Evolutionary conservation across 2,329 filamentous ascomycete species (phyloP), one percentile per base, ranked within the genome.

Genomic region (Sordariomycetes sp.): DNA sequence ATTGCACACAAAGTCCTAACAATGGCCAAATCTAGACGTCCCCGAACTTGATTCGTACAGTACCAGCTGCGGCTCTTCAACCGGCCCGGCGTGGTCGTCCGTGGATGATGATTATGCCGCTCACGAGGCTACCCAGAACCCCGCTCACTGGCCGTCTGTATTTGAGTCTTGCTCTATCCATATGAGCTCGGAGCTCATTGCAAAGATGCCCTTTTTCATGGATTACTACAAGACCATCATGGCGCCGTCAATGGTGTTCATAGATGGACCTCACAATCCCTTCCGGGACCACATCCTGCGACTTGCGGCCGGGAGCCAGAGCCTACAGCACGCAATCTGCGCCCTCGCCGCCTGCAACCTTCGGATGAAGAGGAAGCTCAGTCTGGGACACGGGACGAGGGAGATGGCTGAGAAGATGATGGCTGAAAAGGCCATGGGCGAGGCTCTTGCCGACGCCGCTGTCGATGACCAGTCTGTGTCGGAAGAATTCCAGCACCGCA

Each of bases 221-320:
- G 87, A 95, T 67, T 96, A 96, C 71, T 96, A 95, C 71, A 86
- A 91, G 66, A 90, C 90, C 69, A 88, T 89, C 66, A 91, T 97
- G 73, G 94, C 90, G 62, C 89, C 89, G 5, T 89, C 90, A 59
- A 88, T 96, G 70, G 90, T 96, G 55, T 89, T 90, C 62, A 90
- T 96, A 68, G 92, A 97, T 67, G 85, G 85, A 12, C 86, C 88
- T 1, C 79, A 78, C 61, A 96, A 96, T 68, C 92, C 92, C 1
- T 96, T 92, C 68, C 80, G 90, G 60, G 84, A 85, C 64, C 87
- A 95, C 66, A 84, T 96, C 57, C 77, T 96, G 59, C 84, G 84
- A 57, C 77, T 96, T 55, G 89, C 90, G 13, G 78, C 84, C 62
- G 78, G 81, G 59, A 95, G 89, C 69, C 84, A 86, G 63, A 90